Evolutionary conservation across 306 rosid genomes (phyloP).

Genomic region (Echinosophora koreensis): DNA sequence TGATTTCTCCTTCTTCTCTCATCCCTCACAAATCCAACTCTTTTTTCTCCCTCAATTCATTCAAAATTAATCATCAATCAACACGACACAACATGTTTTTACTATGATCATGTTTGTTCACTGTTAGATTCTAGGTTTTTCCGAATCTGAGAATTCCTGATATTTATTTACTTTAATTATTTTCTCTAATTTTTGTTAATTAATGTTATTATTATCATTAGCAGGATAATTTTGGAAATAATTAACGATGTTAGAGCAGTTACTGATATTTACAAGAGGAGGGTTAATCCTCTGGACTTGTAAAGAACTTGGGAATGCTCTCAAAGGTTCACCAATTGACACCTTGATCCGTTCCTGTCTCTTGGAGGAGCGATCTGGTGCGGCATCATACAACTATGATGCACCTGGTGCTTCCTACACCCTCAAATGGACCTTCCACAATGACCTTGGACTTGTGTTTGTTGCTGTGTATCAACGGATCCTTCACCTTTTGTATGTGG

Average conservation of each 20-base stretch:
- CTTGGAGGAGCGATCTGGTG: conserved; percentile 90
- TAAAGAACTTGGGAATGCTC: conserved; percentile 86
- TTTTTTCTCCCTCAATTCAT: no score
- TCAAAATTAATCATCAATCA: no score
- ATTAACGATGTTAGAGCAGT: conserved; percentile 80
- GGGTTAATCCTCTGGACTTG: conserved; percentile 93
- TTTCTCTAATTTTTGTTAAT: no score
- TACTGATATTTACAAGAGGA: conserved; percentile 87
- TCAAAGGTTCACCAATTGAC: conserved; percentile 87
- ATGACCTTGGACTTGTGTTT: conserved; percentile 82
- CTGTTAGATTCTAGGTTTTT: neutral
- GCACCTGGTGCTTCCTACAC: conserved; percentile 86
- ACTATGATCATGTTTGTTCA: no score
- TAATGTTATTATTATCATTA: no score
- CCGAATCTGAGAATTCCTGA: no score
- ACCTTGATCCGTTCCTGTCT: conserved; percentile 88
- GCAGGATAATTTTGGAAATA: neutral
- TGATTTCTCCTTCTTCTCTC: no score
- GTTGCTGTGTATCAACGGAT: conserved; percentile 88
- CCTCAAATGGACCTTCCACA: conserved; percentile 91
- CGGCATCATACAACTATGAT: conserved; percentile 73
- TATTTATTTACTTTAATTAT: no score
- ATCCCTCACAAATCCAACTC: no score
- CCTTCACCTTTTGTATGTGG: conserved; percentile 80
- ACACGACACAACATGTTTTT: neutral